Evolutionary conservation across 2,329 filamentous ascomycete genomes (phyloP).

Genomic region (Fusarium sp.): DNA sequence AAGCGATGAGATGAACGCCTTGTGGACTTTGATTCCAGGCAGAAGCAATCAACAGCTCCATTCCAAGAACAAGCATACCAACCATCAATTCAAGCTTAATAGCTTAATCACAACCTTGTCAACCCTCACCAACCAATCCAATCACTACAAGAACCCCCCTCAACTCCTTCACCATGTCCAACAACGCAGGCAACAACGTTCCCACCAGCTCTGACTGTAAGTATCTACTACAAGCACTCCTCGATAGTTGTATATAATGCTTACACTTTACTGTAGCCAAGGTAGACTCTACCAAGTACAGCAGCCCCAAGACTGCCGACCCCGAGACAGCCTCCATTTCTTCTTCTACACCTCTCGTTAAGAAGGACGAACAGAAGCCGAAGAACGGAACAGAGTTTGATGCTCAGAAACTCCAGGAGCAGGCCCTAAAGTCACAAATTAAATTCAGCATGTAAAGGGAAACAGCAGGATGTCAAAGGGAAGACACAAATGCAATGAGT

Average conservation of each 20-base stretch:
- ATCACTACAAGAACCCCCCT: not conserved
- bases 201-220: conserved; percentile 36
- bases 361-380: conserved; percentile 35
- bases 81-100: conserved; percentile 25
- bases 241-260: not conserved
- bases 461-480: not conserved
- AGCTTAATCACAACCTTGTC: conserved; percentile 5
- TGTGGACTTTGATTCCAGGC: conserved; percentile 20
- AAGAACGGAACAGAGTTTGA: conserved; percentile 36
- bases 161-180: conserved; percentile 26
- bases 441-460: conserved; percentile 46
- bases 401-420: conserved; percentile 48
- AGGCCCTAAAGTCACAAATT: conserved; percentile 50
- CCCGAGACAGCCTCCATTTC: conserved; percentile 49
- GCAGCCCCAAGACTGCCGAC: conserved; percentile 28
- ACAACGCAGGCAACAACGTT: conserved; percentile 29
- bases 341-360: conserved; percentile 46
- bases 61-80: conserved; percentile 3
- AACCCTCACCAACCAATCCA: conserved; percentile 1
- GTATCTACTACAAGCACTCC: not conserved
- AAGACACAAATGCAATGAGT: not conserved
- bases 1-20: conserved; percentile 20
- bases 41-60: conserved; percentile 21
- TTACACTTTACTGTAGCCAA: conserved; percentile 29
- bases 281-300: conserved; percentile 27